Percentiles rank a stretch among this genome's conserved stretches.
These are phyloP conservation scores for Cladosporium austrohemisphaericum DNA, from an alignment of 2,329 filamentous ascomycete species.

Conservation along the genomic window DNA sequence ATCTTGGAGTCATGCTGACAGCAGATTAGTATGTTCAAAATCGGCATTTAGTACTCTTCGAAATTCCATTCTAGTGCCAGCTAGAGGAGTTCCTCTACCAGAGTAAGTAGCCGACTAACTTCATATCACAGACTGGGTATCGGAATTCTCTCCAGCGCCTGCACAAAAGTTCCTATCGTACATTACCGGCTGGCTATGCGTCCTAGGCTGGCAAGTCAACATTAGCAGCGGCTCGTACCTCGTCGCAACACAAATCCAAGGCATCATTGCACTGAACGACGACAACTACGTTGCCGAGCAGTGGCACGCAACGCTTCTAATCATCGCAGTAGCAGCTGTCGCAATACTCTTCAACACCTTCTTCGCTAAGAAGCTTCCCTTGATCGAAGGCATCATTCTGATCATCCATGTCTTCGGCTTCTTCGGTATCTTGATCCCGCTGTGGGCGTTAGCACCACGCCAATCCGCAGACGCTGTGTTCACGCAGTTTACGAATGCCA, in stretches of 20 bases:
- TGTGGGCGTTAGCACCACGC: slow-evolving; percentile 33
- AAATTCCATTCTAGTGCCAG: too few relatives aligned
- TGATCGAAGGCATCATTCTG: slow-evolving; percentile 47
- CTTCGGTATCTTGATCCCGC: slow-evolving; percentile 40
- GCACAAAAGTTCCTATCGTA: slow-evolving; percentile 41
- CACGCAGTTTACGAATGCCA: slow-evolving; percentile 35
- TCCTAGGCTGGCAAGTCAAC: slow-evolving; percentile 35
- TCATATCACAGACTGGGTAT: slow-evolving; percentile 26
- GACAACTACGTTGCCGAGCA: slow-evolving; percentile 31
- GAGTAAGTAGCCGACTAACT: neutral
- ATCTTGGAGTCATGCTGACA: neutral
- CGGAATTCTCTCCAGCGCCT: slow-evolving; percentile 36
- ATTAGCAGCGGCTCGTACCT: slow-evolving; percentile 25
- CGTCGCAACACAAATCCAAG: slow-evolving; percentile 13
- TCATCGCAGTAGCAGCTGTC: slow-evolving; percentile 39
- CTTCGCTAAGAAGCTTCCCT: slow-evolving; percentile 41
- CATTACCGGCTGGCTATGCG: slow-evolving; percentile 37
- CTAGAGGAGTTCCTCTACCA: too few relatives aligned
- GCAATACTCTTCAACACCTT: slow-evolving; percentile 42
- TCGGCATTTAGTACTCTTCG: too few relatives aligned
- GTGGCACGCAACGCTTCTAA: slow-evolving; percentile 49
- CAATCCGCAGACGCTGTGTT: slow-evolving; percentile 31
- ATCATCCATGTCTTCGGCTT: slow-evolving; percentile 46
- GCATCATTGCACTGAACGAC: slow-evolving; percentile 34
- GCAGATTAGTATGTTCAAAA: neutral